Evolutionary conservation across 2,329 filamentous ascomycete species (phyloP), one percentile per base, ranked within the genome.

Genomic region (Pezicula radicicola): DNA sequence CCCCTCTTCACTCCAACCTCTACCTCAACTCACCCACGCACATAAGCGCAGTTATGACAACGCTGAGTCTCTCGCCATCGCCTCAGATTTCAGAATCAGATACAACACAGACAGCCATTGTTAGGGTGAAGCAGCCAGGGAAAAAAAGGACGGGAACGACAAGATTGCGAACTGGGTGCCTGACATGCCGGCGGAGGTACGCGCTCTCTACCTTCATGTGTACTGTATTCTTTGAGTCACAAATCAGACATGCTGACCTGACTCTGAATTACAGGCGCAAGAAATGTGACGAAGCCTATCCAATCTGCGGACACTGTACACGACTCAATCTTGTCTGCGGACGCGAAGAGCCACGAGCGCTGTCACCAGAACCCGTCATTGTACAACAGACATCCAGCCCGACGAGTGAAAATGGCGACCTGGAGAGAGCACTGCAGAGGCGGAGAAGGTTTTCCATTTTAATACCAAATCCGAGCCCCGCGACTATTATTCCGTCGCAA

Each of bases 301-400:
- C 42, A n/a, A 45, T 45, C 12, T 45, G 42, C 42, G 42, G 42
- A 19, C 42, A 45, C 15, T 45, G 42, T 16, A 45, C 42, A n/a
- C 42, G 42, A 45, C 27, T 45, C 18, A 45, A 45, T 30, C 42
- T 45, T 27, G 42, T 45, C 21, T 41, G 36, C 19, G 47, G 19
- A 27, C 19, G 37, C 21, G 37, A 30, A n/a, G 47, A 39, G 18
- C 36, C 21, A 28, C 25, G 21, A 41, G 47, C 27, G n/a, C 27
- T 41, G 27, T 30, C 40, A 10, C 47, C 36, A 21, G 25, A 42
- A n/a, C 10, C 19, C 15, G 40, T 45, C n/a, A 30, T 30, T 30
- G 28, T 30, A 12, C 4, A 27, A 8, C 42, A 45, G 39, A 28
- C 19, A 10, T 10, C n/a, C 19, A 45, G 27, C 27, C 18, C 18